Evolutionary conservation across 1,284 basidiomycete genomes (phyloP).

Genomic region (Malassezia nana): DNA sequence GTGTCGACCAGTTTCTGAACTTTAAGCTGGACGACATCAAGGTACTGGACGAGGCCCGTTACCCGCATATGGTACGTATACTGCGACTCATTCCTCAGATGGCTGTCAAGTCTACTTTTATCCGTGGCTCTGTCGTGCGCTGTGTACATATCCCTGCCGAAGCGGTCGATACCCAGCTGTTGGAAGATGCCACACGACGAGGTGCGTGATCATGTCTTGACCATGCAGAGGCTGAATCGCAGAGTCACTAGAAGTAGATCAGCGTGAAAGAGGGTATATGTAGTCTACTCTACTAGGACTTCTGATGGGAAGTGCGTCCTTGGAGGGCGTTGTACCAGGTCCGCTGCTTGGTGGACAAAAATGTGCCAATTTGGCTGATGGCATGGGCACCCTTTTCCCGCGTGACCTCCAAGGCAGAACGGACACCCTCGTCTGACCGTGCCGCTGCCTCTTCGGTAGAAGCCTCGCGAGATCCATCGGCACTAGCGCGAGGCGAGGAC

Average conservation of each 20-base stretch:
- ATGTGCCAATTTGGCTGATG: conserved; percentile 37
- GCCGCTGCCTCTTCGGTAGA: neutral
- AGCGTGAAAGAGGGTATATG: neutral
- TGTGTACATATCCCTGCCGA: conserved; percentile 89
- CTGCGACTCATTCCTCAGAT: conserved; percentile 56
- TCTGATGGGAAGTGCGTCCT: neutral
- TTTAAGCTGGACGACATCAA: conserved; percentile 90
- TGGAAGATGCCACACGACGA: conserved; percentile 94
- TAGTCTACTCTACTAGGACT: neutral
- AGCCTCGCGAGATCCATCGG: conserved; percentile 4
- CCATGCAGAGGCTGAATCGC: conserved; percentile 13
- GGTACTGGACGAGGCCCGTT: conserved; percentile 79
- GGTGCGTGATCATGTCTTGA: conserved; percentile 49
- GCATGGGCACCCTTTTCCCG: conserved; percentile 38
- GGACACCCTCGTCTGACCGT: neutral
- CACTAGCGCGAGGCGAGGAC: conserved; percentile 9
- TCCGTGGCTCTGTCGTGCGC: conserved; percentile 92
- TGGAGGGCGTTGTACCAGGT: conserved; percentile 16
- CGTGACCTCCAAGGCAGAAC: conserved; percentile 16
- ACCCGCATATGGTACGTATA: conserved; percentile 83
- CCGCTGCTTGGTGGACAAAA: conserved; percentile 29
- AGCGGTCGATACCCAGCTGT: conserved; percentile 84
- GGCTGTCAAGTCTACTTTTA: conserved; percentile 98
- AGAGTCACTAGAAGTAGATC: neutral
- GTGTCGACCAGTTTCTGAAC: conserved; percentile 98